A percentile compares a stretch with the other conserved stretches of the same genome.
Evolutionary conservation across 768 basidiomycete genomes (phyloP).

Genomic region (Cyclocybe cylindracea): DNA sequence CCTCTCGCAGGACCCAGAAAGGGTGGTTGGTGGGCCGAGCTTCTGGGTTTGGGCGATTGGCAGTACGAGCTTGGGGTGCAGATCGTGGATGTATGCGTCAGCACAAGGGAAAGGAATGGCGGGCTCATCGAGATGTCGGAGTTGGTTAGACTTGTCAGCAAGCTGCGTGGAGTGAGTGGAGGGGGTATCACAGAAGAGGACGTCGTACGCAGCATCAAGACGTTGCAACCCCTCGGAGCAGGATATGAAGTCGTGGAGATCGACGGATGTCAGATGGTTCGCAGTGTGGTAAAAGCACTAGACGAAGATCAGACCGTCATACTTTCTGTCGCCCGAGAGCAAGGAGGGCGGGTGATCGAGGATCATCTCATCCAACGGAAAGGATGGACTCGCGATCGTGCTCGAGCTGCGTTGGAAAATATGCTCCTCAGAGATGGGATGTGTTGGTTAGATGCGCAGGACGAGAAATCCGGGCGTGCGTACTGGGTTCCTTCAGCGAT

Average conservation of each 20-base stretch:
- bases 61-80: constrained; percentile 95
- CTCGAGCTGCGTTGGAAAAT: constrained; percentile 78
- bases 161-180: constrained; percentile 67
- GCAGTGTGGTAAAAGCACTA: constrained; percentile 87
- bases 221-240: constrained; percentile 85
- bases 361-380: constrained; percentile 56
- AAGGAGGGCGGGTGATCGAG: constrained; percentile 71
- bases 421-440: constrained; percentile 90
- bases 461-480: constrained; percentile 57
- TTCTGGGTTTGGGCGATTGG: constrained; percentile 90
- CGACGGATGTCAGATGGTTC: constrained; percentile 77
- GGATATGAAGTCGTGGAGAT: constrained; percentile 86
- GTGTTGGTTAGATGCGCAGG: constrained; percentile 95
- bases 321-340: constrained; percentile 68
- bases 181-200: constrained; percentile 86
- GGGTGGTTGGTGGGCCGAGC: constrained; percentile 91
- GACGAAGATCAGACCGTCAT: constrained; percentile 88
- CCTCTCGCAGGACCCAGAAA: constrained; percentile 85
- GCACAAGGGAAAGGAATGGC: constrained; percentile 86
- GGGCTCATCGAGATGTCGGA: constrained; percentile 91
- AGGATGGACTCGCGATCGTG: constrained; percentile 81
- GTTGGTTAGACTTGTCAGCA: constrained; percentile 75
- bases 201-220: constrained; percentile 79
- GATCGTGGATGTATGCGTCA: constrained; percentile 90
- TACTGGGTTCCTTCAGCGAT: constrained; percentile 93